Conservation (phyloP, 495 filamentous ascomycete genomes). For the Parmelia sp. region DNA sequence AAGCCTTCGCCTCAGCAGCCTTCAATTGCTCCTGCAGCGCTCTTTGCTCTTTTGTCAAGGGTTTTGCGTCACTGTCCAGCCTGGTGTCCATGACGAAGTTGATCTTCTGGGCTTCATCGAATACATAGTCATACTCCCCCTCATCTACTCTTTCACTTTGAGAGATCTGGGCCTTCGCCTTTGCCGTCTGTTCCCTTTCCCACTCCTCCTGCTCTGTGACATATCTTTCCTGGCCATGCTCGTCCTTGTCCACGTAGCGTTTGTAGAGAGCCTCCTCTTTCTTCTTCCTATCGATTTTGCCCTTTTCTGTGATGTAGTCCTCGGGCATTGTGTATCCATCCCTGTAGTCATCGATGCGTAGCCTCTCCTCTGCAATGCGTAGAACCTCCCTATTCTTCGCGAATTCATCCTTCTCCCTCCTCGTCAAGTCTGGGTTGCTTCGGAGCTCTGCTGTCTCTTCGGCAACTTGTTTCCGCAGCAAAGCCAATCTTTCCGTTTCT, state of each 20-base stretch:
- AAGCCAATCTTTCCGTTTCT: slow-evolving; percentile 73
- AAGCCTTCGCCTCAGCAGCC: slow-evolving; percentile 77
- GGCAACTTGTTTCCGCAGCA: slow-evolving; percentile 83
- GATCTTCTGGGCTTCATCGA: slow-evolving; percentile 84
- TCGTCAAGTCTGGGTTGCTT: slow-evolving; percentile 66
- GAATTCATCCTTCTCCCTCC: slow-evolving; percentile 83
- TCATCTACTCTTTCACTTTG: slow-evolving; percentile 69
- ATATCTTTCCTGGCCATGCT: slow-evolving; percentile 80
- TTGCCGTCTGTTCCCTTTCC: slow-evolving; percentile 85
- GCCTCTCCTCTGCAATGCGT: slow-evolving; percentile 77
- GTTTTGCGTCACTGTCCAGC: slow-evolving; percentile 59
- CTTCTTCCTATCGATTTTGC: slow-evolving; percentile 80
- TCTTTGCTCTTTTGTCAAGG: slow-evolving; percentile 69
- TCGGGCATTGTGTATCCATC: slow-evolving; percentile 94
- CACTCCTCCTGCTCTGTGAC: slow-evolving; percentile 94
- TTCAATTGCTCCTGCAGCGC: slow-evolving; percentile 72
- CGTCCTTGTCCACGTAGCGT: slow-evolving; percentile 83
- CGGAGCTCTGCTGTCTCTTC: slow-evolving; percentile 82
- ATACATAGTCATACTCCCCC: slow-evolving; percentile 89
- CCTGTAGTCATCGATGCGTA: slow-evolving; percentile 82
- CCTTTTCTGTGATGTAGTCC: slow-evolving; percentile 89
- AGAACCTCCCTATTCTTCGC: slow-evolving; percentile 82
- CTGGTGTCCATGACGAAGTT: slow-evolving; percentile 74
- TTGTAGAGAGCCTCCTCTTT: slow-evolving; percentile 88
- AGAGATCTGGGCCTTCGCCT: slow-evolving; percentile 82